These are phyloP conservation scores for Yarrowia divulgata DNA, from an alignment of 805 yeast genomes.

Conservation along the genomic window DNA sequence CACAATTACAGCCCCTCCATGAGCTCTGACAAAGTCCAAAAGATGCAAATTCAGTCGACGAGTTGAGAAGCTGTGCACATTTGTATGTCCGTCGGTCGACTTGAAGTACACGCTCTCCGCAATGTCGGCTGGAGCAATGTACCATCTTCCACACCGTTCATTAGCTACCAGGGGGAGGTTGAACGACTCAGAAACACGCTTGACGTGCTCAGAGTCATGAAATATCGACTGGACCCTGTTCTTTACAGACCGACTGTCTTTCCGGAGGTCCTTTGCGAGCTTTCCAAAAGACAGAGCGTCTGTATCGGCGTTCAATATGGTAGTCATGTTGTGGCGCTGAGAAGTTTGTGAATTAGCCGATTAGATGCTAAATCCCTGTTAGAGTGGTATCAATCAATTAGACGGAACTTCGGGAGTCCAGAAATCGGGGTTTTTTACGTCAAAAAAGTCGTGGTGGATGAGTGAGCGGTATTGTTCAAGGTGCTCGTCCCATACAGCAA, in stretches of 20 bases:
- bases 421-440: no score
- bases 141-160: conserved; percentile 90
- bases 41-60: conserved; percentile 79
- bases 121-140: conserved; percentile 58
- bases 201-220: conserved; percentile 64
- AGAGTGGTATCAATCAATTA: conserved; percentile 1
- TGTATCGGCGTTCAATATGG: conserved; percentile 16
- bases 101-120: conserved; percentile 73
- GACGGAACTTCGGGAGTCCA: background rate
- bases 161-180: conserved; percentile 60
- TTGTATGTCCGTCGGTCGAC: conserved; percentile 89
- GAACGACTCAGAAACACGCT: conserved; percentile 52
- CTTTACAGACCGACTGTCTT: conserved; percentile 59
- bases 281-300: conserved; percentile 24
- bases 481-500: background rate
- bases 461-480: background rate
- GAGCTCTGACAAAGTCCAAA: conserved; percentile 55
- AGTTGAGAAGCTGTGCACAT: conserved; percentile 78
- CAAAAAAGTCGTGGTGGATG: background rate
- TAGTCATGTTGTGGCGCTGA: conserved; percentile 10
- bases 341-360: background rate
- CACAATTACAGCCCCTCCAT: conserved; percentile 65
- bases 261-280: conserved; percentile 54
- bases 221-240: conserved; percentile 77
- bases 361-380: background rate